These are phyloP conservation scores for Diaporthe australafricana DNA, from an alignment of 2,329 filamentous ascomycete genomes.

Conservation along the genomic window DNA sequence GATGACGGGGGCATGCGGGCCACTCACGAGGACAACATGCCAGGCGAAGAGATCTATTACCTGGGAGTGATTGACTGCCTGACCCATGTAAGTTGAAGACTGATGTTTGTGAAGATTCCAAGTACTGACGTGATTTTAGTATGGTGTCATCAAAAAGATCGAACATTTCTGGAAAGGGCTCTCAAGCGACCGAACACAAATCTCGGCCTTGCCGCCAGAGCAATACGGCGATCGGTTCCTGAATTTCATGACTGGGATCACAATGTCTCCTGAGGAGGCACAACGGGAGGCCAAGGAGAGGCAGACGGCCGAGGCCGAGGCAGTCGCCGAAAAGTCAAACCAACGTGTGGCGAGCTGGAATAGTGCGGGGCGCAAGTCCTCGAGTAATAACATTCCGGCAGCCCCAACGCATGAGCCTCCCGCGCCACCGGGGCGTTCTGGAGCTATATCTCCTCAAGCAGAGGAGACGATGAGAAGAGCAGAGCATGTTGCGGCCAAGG, in stretches of 20 bases:
- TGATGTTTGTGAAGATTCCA: background rate
- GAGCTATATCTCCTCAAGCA: slow-evolving; percentile 51
- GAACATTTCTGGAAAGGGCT: slow-evolving; percentile 98
- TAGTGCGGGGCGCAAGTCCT: slow-evolving; percentile 45
- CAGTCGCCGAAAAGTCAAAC: slow-evolving; percentile 45
- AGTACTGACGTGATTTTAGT: slow-evolving; percentile 63
- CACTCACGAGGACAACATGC: slow-evolving; percentile 87
- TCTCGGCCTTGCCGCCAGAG: slow-evolving; percentile 90
- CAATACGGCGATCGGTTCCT: slow-evolving; percentile 95
- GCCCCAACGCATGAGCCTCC: slow-evolving; percentile 61
- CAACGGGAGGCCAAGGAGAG: slow-evolving; percentile 71
- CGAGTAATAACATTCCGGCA: slow-evolving; percentile 52
- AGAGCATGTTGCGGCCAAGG: slow-evolving; percentile 50
- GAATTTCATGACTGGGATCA: slow-evolving; percentile 90
- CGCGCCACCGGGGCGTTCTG: slow-evolving; percentile 49
- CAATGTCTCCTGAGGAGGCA: slow-evolving; percentile 89
- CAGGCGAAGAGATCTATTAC: slow-evolving; percentile 95
- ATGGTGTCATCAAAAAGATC: slow-evolving; percentile 92
- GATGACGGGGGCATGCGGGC: slow-evolving; percentile 95
- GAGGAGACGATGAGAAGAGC: slow-evolving; percentile 56
- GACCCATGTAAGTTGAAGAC: slow-evolving; percentile 80
- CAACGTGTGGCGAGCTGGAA: slow-evolving; percentile 54
- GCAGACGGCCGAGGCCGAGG: slow-evolving; percentile 63
- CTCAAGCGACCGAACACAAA: slow-evolving; percentile 83
- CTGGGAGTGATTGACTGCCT: slow-evolving; percentile 98